Percentiles rank a stretch among this genome's conserved stretches.
phyloP scores from a whole-genome alignment of 768 basidiomycete genomes.

The Tricholomella constricta region DNA sequence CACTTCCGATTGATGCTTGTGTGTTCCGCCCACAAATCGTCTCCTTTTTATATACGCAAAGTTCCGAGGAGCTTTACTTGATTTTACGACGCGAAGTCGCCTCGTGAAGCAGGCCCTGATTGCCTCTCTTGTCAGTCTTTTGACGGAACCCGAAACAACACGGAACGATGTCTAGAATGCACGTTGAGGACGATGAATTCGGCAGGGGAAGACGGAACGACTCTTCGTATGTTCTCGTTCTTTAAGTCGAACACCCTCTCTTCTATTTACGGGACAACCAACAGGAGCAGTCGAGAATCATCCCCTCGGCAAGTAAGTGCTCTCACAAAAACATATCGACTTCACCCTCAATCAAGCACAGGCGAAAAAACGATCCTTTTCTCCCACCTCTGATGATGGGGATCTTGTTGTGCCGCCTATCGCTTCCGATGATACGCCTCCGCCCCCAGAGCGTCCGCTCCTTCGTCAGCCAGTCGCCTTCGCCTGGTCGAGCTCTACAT shows the following conservation, averaged over 20 bases:
- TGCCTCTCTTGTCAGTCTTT: not conserved
- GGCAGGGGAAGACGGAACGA: constrained; percentile 40
- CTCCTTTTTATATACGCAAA: not conserved
- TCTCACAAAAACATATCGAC: not conserved
- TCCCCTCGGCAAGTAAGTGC: constrained; percentile 48
- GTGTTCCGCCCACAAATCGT: constrained; percentile 1
- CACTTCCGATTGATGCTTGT: constrained; percentile 11
- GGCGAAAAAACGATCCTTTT: constrained; percentile 50
- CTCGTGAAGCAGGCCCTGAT: not conserved
- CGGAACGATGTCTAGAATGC: constrained; percentile 11
- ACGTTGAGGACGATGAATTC: constrained; percentile 33
- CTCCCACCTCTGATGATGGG: constrained; percentile 55
- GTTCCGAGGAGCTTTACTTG: not conserved
- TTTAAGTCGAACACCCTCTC: not conserved
- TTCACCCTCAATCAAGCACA: constrained; percentile 21
- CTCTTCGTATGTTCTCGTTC: constrained; percentile 36
- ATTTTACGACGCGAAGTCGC: not conserved
- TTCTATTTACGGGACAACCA: not conserved
- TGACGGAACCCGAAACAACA: not conserved
- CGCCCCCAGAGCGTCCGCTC: constrained; percentile 49
- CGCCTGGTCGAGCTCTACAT: constrained; percentile 32
- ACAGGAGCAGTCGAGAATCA: constrained; percentile 60
- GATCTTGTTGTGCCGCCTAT: constrained; percentile 39
- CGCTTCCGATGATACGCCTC: constrained; percentile 49
- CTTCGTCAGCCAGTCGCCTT: constrained; percentile 65